A percentile compares a stretch with the other conserved stretches of the same genome.
phyloP scores from a whole-genome alignment of 495 filamentous ascomycete species.

The Mytilinidion resinicola region DNA sequence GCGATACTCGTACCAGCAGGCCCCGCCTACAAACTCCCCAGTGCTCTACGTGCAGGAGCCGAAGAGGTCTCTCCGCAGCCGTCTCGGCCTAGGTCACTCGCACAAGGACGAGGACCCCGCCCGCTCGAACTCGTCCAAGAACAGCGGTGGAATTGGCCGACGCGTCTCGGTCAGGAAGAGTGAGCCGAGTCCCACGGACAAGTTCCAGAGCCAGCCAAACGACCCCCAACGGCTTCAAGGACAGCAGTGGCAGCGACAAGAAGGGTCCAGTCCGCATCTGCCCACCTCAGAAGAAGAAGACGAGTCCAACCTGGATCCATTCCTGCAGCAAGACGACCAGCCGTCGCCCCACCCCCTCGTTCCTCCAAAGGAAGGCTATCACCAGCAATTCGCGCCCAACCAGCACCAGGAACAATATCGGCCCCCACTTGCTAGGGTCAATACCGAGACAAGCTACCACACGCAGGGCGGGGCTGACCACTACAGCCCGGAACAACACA shows the following conservation, averaged over 20 bases:
- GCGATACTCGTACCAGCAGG: slow-evolving; percentile 23
- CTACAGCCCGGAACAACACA: slow-evolving; percentile 26
- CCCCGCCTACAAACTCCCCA: slow-evolving; percentile 1
- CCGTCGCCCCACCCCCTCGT: slow-evolving; percentile 20
- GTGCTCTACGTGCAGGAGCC: slow-evolving; percentile 9
- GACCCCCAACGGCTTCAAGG: slow-evolving; percentile 9
- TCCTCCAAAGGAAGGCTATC: slow-evolving; percentile 26
- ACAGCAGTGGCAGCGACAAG: slow-evolving; percentile 15
- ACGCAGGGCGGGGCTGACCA: slow-evolving; percentile 26
- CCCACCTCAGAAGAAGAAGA: slow-evolving; percentile 26
- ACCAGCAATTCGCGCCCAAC: slow-evolving; percentile 21
- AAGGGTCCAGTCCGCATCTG: slow-evolving; percentile 24
- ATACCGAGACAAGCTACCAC: slow-evolving; percentile 26
- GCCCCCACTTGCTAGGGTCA: slow-evolving; percentile 28
- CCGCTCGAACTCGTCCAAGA: slow-evolving; percentile 4
- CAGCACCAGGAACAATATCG: slow-evolving; percentile 23
- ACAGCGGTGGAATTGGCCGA: slow-evolving; percentile 18
- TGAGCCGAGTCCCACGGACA: slow-evolving; percentile 4
- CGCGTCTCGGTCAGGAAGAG: slow-evolving; percentile 22
- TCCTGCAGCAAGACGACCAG: slow-evolving; percentile 24
- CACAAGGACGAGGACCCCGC: slow-evolving; percentile 13
- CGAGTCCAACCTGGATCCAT: slow-evolving; percentile 29
- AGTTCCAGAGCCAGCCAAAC: slow-evolving; percentile 10
- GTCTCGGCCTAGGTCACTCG: slow-evolving; percentile 11
- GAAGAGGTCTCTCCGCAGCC: slow-evolving; percentile 21